Evolutionary conservation across 2,329 filamentous ascomycete genomes (phyloP).

Genomic region (Nannizzia gypsea): DNA sequence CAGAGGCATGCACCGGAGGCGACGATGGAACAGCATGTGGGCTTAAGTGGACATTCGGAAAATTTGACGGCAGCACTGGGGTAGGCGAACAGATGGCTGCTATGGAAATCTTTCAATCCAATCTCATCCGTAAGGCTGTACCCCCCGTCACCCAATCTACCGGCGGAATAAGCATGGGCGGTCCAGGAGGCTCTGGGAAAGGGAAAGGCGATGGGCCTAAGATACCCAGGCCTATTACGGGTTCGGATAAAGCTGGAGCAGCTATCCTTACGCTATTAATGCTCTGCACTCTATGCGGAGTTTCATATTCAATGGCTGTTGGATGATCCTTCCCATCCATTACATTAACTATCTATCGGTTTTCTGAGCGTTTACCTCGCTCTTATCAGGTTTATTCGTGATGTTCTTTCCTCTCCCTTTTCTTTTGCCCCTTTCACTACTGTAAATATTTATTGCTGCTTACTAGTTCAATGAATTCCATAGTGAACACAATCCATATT

Average conservation of each 20-base stretch:
- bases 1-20: slow-evolving; percentile 51
- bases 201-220: slow-evolving; percentile 14
- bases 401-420: background rate
- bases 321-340: background rate
- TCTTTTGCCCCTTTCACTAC: background rate
- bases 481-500: too few species aligned
- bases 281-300: slow-evolving; percentile 20
- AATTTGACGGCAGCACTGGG: slow-evolving; percentile 47
- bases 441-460: too few species aligned
- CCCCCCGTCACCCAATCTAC: slow-evolving; percentile 42
- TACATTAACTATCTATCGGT: background rate
- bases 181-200: slow-evolving; percentile 5
- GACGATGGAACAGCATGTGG: slow-evolving; percentile 49
- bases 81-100: slow-evolving; percentile 61
- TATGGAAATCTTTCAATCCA: slow-evolving; percentile 51
- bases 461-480: too few species aligned
- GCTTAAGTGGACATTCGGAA: slow-evolving; percentile 47
- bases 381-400: background rate
- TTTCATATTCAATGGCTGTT: background rate
- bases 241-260: slow-evolving; percentile 30
- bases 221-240: slow-evolving; percentile 16
- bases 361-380: background rate
- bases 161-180: slow-evolving; percentile 42
- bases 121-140: slow-evolving; percentile 38
- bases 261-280: slow-evolving; percentile 28